Base-by-base conservation (phyloP, 345 rosid species). In the Ceriops tagal region DNA sequence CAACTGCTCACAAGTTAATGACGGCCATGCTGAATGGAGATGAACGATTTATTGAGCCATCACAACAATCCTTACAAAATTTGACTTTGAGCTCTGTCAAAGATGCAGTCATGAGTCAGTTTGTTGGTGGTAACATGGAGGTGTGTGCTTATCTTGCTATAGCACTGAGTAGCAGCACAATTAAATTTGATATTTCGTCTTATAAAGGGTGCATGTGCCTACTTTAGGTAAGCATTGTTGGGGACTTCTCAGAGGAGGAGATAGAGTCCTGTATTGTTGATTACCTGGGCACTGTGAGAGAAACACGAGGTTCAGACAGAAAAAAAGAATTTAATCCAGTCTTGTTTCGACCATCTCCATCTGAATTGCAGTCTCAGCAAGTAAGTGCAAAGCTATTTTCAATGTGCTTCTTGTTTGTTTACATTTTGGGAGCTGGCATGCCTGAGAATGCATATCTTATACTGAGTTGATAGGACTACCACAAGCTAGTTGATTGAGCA, bases 1-100 rank as follows among this genome's bases (percentile, higher is more conserved):
- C 97, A 57, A 96, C 99, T 71, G 99, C 99, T 73, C 93, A 92
- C 85, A 96, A 92, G 79, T 96, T 96, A 78, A 96, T 96, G 96
- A 79, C 79, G 15, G 97, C 99, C 62, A 96, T 96, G 98, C 80
- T 96, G 81, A 87, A 96, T 75, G 99, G 89, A 68, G 97, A 96
- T 78, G 98, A 92, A 78, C 89, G 98, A 62, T 96, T 96, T 82
- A 82, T 92, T 65, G 99, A 96, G 79, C 99, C 99, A 61, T 85
- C 96, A 55, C 97, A 93, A 19, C 83, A 85, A 71, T 90, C 97
- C 53, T 82, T 96, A 68, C 86, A 90, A 76, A 89, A 78, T 83
- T 81, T 96, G 72, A 79, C 85, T 59, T 79, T 96, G 70, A 77
- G 85, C 59, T 74, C 93, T 3, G 99, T 96, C 62, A 86, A 83